Percentiles rank a stretch among this genome's conserved stretches.
Evolutionary conservation across 78 protist species (phyloP).

Genomic region (Neovahlkampfia damariscottae): DNA sequence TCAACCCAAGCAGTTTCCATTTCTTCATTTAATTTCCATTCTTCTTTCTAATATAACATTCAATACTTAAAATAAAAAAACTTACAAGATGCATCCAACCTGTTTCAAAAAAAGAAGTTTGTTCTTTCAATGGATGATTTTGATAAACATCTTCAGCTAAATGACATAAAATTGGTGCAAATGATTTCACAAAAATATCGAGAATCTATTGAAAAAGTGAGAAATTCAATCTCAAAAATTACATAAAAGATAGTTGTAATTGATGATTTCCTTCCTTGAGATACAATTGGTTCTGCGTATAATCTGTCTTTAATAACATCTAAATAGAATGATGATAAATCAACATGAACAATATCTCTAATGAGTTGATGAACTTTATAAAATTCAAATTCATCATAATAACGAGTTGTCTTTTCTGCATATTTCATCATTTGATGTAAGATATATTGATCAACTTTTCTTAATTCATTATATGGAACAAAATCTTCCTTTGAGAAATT

Average conservation of each 20-base stretch:
- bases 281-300: slow-evolving; percentile 39
- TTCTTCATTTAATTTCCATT: no score
- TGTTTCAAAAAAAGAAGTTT: not conserved
- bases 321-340: slow-evolving; percentile 69
- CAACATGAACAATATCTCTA: slow-evolving; percentile 11
- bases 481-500: not conserved
- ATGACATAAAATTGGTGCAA: slow-evolving; percentile 45
- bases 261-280: slow-evolving; percentile 23
- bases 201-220: not conserved
- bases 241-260: slow-evolving; percentile 30
- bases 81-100: not conserved
- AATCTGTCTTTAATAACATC: slow-evolving; percentile 59
- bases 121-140: not conserved
- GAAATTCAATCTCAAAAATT: not conserved
- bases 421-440: not conserved
- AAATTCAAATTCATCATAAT: slow-evolving; percentile 36
- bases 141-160: slow-evolving; percentile 37
- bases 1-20: no score
- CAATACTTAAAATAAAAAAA: not conserved
- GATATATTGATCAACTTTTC: slow-evolving; percentile 18
- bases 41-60: not conserved
- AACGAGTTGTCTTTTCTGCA: not conserved
- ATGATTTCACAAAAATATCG: not conserved
- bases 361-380: slow-evolving; percentile 11
- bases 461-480: not conserved